A percentile compares a stretch with the other conserved stretches of the same genome.
These are phyloP conservation scores for Amylostereum areolatum DNA, from an alignment of 1,284 basidiomycete genomes.

Conservation along the genomic window DNA sequence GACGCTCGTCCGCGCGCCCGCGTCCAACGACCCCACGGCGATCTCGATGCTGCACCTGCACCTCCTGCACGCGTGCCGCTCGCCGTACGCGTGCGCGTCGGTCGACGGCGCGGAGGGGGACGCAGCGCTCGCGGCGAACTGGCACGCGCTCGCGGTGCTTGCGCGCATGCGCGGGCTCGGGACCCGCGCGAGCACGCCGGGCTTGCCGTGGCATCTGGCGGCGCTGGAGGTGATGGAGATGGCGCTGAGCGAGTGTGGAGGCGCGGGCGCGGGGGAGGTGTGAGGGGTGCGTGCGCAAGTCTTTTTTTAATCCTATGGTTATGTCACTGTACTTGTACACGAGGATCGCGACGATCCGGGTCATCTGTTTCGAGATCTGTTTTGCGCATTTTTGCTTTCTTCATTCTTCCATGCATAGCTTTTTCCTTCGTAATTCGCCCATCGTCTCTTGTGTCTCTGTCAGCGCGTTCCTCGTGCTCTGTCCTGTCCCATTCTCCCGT, in stretches of 20 bases:
- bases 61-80: conserved; percentile 44
- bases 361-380: not conserved
- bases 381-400: not conserved
- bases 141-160: conserved; percentile 61
- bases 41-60: conserved; percentile 54
- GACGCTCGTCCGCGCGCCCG: conserved; percentile 48
- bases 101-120: conserved; percentile 34
- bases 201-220: conserved; percentile 63
- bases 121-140: conserved; percentile 60
- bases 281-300: not conserved
- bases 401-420: not conserved
- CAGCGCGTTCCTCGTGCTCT: too few species aligned
- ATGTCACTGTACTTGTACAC: not conserved
- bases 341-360: not conserved
- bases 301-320: not conserved
- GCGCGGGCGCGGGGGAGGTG: not conserved
- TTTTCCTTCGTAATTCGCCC: not conserved
- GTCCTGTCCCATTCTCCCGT: too few species aligned
- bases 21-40: conserved; percentile 30
- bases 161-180: conserved; percentile 38
- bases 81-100: conserved; percentile 31
- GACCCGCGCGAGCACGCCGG: conserved; percentile 43
- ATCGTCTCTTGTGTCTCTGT: not conserved
- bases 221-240: conserved; percentile 55
- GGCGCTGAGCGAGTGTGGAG: conserved; percentile 25